These are phyloP conservation scores for Brachypodium distachyon DNA, from an alignment of 202 grass and related monocot genomes.

Conservation along the genomic window DNA sequence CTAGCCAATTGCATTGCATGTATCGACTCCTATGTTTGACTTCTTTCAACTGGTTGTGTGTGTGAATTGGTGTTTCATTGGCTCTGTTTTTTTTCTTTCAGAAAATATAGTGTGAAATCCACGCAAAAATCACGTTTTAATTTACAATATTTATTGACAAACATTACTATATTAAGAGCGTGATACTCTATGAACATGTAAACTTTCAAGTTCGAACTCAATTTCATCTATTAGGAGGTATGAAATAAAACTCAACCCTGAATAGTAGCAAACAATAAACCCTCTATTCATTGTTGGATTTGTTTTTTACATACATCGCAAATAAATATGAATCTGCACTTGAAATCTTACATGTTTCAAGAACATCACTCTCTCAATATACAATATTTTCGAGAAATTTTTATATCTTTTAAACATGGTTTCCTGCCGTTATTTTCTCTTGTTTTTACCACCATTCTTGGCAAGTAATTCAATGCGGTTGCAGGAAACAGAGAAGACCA, in stretches of 20 bases:
- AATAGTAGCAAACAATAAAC: neutral
- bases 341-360: neutral
- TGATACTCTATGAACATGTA: neutral
- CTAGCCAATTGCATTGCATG: neutral
- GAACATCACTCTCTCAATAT: too few relatives aligned
- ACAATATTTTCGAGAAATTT: too few relatives aligned
- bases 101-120: too few relatives aligned
- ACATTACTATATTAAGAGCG: neutral
- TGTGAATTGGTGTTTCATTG: neutral
- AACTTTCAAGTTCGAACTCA: neutral
- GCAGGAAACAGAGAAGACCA: neutral
- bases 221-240: neutral
- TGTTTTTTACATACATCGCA: neutral
- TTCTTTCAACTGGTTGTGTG: neutral
- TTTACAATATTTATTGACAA: too few relatives aligned
- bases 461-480: slow-evolving; percentile 5
- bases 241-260: neutral
- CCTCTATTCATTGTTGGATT: neutral
- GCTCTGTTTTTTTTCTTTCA: neutral
- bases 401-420: too few relatives aligned
- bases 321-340: neutral
- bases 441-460: neutral
- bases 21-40: neutral
- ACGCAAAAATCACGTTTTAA: too few relatives aligned
- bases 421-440: too few relatives aligned